Evolutionary conservation across 1,139 yeast species (phyloP).

Genomic region (Insectozyma bohioensis): DNA sequence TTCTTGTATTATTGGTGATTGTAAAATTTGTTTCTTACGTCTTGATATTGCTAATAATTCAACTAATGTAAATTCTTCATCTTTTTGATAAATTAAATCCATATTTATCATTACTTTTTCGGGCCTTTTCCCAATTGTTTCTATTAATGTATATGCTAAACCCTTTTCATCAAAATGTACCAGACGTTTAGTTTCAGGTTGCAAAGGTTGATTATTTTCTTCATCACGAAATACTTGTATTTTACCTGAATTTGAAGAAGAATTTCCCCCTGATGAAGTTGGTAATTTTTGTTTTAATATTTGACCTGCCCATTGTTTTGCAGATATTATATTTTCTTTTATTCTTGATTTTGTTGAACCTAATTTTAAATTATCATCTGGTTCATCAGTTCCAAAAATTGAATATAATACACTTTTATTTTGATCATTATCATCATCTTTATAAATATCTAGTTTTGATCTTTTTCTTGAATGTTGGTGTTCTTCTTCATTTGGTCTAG

Average conservation of each 20-base stretch:
- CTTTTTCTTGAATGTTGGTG: conserved; percentile 15
- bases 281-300: conserved; percentile 38
- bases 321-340: conserved; percentile 63
- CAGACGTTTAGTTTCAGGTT: conserved; percentile 6
- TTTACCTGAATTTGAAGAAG: conserved; percentile 11
- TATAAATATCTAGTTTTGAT: conserved; percentile 31
- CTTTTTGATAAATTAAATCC: conserved; percentile 46
- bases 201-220: conserved; percentile 1
- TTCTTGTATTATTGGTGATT: background rate
- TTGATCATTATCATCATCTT: conserved; percentile 21
- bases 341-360: conserved; percentile 52
- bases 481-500: conserved; percentile 10
- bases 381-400: conserved; percentile 24
- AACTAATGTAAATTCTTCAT: conserved; percentile 54
- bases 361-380: conserved; percentile 26
- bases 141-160: conserved; percentile 43
- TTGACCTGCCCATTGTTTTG: conserved; percentile 73
- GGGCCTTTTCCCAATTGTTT: conserved; percentile 56
- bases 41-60: conserved; percentile 45
- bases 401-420: conserved; percentile 30
- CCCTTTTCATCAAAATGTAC: conserved; percentile 22
- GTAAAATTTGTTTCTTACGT: background rate
- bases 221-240: conserved; percentile 20
- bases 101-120: conserved; percentile 67
- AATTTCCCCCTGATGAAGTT: conserved; percentile 7